Conservation (phyloP, 2,329 filamentous ascomycete genomes). For the Alternaria hordeiaustralica region DNA sequence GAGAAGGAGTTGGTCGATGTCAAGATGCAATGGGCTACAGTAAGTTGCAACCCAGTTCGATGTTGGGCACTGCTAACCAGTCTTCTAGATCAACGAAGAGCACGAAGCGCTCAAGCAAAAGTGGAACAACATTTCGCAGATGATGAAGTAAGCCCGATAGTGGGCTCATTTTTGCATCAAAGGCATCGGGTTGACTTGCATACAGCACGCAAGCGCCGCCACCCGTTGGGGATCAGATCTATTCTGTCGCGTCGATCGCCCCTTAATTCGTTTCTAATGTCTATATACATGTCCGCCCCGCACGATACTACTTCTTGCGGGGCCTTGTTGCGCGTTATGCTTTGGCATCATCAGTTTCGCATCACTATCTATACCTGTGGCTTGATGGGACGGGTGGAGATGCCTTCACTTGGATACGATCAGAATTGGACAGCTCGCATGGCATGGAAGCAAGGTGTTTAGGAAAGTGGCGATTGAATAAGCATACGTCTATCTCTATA, state of each 20-base stretch:
- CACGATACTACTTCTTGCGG: background rate
- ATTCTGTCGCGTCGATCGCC: conserved; percentile 32
- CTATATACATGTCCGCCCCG: conserved; percentile 33
- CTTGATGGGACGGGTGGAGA: conserved; percentile 16
- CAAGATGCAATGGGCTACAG: conserved; percentile 95
- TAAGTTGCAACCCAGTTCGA: conserved; percentile 56
- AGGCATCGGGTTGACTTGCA: conserved; percentile 31
- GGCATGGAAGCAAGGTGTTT: conserved; percentile 17
- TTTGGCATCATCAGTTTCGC: conserved; percentile 10
- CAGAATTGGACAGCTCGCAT: conserved; percentile 21
- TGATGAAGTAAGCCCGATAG: conserved; percentile 49
- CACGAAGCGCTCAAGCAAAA: conserved; percentile 58
- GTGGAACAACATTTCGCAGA: conserved; percentile 54
- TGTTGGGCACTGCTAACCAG: conserved; percentile 21
- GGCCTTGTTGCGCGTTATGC: conserved; percentile 9
- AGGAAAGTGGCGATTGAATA: conserved; percentile 9
- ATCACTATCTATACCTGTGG: conserved; percentile 34
- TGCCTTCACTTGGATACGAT: conserved; percentile 18
- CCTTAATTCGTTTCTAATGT: conserved; percentile 38
- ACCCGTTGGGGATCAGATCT: conserved; percentile 23
- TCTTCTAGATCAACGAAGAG: conserved; percentile 54
- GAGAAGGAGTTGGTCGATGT: conserved; percentile 91
- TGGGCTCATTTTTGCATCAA: conserved; percentile 16
- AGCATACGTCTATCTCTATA: conserved; percentile 8
- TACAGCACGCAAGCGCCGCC: conserved; percentile 28